These are phyloP conservation scores for Chimonanthus praecox DNA, from an alignment of 164 flowering plant species.

Conservation along the genomic window DNA sequence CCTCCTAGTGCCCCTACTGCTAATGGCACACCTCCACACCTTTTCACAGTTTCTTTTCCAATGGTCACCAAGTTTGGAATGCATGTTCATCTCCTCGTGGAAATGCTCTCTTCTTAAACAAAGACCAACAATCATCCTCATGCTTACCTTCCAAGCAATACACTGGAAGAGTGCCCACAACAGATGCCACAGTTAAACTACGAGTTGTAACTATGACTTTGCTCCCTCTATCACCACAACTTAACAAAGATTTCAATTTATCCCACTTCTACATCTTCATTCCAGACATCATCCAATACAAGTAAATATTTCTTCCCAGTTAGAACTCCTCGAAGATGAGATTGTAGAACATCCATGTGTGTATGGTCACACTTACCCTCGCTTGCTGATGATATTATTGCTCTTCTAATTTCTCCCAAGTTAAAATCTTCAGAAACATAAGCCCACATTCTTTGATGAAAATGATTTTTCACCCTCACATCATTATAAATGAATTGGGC, in stretches of 20 bases:
- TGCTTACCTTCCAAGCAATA: slow-evolving; percentile 2
- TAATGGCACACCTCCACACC: slow-evolving; percentile 18
- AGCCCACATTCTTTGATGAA: too few species aligned
- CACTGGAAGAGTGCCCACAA: slow-evolving; percentile 5
- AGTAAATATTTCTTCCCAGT: slow-evolving; percentile 14
- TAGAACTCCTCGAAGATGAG: too few species aligned
- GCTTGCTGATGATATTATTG: background rate
- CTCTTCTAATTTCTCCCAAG: too few species aligned
- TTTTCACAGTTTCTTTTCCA: slow-evolving; percentile 11
- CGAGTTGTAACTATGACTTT: slow-evolving; percentile 16
- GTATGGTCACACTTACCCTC: background rate
- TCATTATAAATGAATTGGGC: slow-evolving; percentile 6
- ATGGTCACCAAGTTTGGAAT: slow-evolving; percentile 2
- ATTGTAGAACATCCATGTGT: slow-evolving; percentile 5
- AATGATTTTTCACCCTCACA: background rate
- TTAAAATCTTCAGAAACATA: too few species aligned
- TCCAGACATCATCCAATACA: slow-evolving; percentile 18
- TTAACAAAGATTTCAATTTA: background rate
- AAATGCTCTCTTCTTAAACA: slow-evolving; percentile 9
- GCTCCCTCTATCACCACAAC: slow-evolving; percentile 5
- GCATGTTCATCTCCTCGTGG: background rate
- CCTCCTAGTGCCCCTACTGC: slow-evolving; percentile 15
- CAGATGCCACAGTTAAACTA: slow-evolving; percentile 4
- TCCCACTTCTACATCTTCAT: slow-evolving; percentile 9
- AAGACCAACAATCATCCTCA: slow-evolving; percentile 14